Base-by-base conservation (phyloP, 2,329 filamentous ascomycete genomes). In the Clonostachys sp. region DNA sequence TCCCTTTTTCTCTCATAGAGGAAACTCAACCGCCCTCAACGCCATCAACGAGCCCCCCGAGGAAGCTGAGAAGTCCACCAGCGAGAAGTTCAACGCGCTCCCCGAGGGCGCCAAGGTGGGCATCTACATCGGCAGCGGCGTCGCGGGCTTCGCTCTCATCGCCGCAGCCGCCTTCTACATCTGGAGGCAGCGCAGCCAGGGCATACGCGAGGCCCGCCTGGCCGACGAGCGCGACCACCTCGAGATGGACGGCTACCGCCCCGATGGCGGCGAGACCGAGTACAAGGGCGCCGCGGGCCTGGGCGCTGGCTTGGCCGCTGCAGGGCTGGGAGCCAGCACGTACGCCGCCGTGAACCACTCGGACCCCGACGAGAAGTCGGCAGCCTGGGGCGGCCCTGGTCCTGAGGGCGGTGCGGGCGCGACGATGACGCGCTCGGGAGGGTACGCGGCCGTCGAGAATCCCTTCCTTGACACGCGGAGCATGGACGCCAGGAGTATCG, bases 21-120 rank as follows among this genome's bases (percentile, higher is more conserved):
- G 78, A 47, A 82, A 84, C 62, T 84, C 81, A 2, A 81, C 77
- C 3, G 73, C 73, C 12, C 61, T 68, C 36, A 64, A 77, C 10
- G 66, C 61, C 7, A 64, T 84, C 54, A 53, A 63, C 53, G 52
- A 53, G 13, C 14, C 14, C 14, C 51, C 62, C 12, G 67, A 53
- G 13, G 52, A 63, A 13, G 68, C 71, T 2, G 56, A 71, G 13
- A 68, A 73, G 57, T 67, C 75, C 1, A 49, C 78, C 1, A 60
- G 68, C 6, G 67, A 84, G 20, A 83, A 80, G 55, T 85, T 76
- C 70, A 64, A 72, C 20, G 70, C 66, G 2, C 71, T 85, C 9
- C 68, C 80, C 4, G 51, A 65, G 2, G 62, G 61, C 8, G 66
- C 76, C 53, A 83, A 79, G 63, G 68, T 70, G 3, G 80, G 69